phyloP scores from a whole-genome alignment of 2,329 filamentous ascomycete genomes.

The Graphiopsis chlorocephala region DNA sequence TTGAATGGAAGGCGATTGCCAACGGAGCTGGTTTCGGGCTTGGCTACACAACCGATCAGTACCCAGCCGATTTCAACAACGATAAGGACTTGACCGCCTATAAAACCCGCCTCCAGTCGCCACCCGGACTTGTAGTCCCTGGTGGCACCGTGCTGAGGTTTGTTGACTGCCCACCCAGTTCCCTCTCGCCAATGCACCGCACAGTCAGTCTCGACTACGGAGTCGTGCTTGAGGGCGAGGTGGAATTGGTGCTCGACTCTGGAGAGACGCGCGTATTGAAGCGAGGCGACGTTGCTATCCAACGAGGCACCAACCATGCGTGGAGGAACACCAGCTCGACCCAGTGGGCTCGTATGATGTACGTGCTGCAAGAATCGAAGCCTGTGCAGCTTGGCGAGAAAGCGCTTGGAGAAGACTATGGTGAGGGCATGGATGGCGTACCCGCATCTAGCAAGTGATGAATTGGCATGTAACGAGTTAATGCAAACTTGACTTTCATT shows the following conservation, averaged over 20 bases:
- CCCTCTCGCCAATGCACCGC: constrained; percentile 6
- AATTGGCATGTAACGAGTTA: neutral
- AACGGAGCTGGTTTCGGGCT: constrained; percentile 46
- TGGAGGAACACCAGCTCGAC: constrained; percentile 35
- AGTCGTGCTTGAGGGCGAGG: constrained; percentile 33
- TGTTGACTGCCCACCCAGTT: constrained; percentile 19
- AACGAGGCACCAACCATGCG: constrained; percentile 35
- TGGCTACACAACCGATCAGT: constrained; percentile 49
- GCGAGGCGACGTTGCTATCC: constrained; percentile 33
- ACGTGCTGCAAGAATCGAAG: constrained; percentile 32
- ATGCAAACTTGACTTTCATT: neutral
- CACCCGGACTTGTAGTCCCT: constrained; percentile 50
- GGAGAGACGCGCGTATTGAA: constrained; percentile 32
- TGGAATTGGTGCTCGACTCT: constrained; percentile 33
- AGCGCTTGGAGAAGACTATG: constrained; percentile 32
- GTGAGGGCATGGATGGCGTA: constrained; percentile 30
- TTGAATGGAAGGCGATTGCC: constrained; percentile 20
- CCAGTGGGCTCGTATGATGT: constrained; percentile 35
- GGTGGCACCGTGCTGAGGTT: constrained; percentile 45
- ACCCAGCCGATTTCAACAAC: constrained; percentile 45
- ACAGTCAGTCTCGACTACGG: constrained; percentile 36
- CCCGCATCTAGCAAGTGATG: constrained; percentile 16
- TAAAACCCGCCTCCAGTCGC: constrained; percentile 39
- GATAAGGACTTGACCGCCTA: constrained; percentile 50
- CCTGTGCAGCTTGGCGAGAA: constrained; percentile 30